Evolutionary conservation across 208 protist genomes (phyloP).

Genomic region (Vickermania ingenoplastis): DNA sequence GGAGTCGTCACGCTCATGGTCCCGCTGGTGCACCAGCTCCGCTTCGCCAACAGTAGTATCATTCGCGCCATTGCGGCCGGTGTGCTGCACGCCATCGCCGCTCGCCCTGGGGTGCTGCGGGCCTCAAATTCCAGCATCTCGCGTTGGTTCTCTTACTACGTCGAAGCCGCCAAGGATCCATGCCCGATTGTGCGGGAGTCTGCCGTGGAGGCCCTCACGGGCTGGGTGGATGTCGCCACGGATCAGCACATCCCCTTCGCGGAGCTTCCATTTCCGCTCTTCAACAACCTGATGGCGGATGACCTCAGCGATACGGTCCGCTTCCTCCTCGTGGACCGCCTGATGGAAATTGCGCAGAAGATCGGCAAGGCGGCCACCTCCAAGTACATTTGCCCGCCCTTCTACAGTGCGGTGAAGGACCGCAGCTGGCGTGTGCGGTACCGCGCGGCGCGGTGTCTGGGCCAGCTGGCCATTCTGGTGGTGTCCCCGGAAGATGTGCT

Average conservation of each 20-base stretch:
- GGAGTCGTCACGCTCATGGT: constrained; percentile 7
- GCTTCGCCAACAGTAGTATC: constrained; percentile 16
- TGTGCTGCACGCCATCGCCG: constrained; percentile 39
- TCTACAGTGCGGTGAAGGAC: constrained; percentile 34
- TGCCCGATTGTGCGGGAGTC: constrained; percentile 42
- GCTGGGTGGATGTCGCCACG: constrained; percentile 52
- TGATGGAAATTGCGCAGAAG: constrained; percentile 31
- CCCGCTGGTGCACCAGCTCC: constrained; percentile 16
- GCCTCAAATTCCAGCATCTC: constrained; percentile 32
- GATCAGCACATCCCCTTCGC: constrained; percentile 30
- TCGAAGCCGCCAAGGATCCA: constrained; percentile 40
- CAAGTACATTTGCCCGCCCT: constrained; percentile 41
- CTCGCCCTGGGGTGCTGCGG: constrained; percentile 28
- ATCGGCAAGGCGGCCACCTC: constrained; percentile 37
- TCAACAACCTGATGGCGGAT: constrained; percentile 42
- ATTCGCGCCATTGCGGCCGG: constrained; percentile 57
- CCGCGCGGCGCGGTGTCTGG: constrained; percentile 38
- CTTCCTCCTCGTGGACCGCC: constrained; percentile 38
- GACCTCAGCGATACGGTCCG: constrained; percentile 68
- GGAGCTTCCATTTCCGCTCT: constrained; percentile 56
- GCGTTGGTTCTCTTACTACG: constrained; percentile 58
- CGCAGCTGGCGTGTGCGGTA: constrained; percentile 74
- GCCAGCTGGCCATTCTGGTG: constrained; percentile 29
- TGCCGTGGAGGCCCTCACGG: constrained; percentile 35
- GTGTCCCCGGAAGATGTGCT: constrained; percentile 34